Conservation (phyloP, 352 stramenopile species). For the Thalassiosira pacifica region DNA sequence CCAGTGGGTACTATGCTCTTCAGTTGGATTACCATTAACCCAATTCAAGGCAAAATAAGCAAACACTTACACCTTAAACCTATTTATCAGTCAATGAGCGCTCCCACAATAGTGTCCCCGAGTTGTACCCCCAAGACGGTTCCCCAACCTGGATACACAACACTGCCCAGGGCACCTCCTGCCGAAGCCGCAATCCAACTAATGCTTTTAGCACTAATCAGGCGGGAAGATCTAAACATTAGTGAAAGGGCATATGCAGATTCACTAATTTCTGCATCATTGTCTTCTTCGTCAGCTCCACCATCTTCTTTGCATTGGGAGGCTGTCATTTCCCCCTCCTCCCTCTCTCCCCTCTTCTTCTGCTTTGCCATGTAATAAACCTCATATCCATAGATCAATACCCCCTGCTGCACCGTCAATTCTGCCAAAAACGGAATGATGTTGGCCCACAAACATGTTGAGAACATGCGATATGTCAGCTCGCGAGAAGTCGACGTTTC, state of each 20-base stretch:
- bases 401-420: conserved; percentile 59
- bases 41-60: no score
- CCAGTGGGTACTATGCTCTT: no score
- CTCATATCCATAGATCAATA: conserved; percentile 64
- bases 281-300: conserved; percentile 19
- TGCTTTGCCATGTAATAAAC: conserved; percentile 60
- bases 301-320: conserved; percentile 11
- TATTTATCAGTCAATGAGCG: conserved; percentile 49
- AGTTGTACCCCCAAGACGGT: conserved; percentile 55
- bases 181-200: conserved; percentile 55
- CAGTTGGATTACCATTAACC: no score
- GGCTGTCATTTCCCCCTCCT: conserved; percentile 3
- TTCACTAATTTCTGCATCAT: no score
- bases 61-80: no score
- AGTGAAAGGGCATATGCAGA: conserved; percentile 58
- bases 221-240: conserved; percentile 41
- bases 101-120: conserved; percentile 48
- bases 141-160: conserved; percentile 60
- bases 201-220: conserved; percentile 40
- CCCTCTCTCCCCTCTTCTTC: conserved; percentile 32
- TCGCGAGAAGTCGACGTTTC: conserved; percentile 54
- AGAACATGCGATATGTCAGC: conserved; percentile 53
- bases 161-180: conserved; percentile 50
- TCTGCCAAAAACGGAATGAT: conserved; percentile 65
- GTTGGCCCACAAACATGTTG: conserved; percentile 67